Evolutionary conservation across 2,329 filamentous ascomycete genomes (phyloP).

Genomic region (Aspergillus fumigatus): DNA sequence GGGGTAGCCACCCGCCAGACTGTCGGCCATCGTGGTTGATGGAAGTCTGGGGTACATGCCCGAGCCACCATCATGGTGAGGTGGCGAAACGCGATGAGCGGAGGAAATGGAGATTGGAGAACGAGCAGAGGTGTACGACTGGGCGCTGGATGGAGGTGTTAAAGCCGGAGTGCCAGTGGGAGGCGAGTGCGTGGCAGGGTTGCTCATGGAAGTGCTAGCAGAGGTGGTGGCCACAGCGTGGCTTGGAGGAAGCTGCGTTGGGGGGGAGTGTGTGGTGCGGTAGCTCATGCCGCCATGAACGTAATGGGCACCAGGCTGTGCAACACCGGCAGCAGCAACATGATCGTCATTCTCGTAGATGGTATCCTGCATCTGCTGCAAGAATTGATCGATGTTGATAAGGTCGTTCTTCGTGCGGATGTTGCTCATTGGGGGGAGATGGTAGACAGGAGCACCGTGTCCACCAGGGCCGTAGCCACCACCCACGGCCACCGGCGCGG

Average conservation of each 20-base stretch:
- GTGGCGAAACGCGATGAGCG: slow-evolving; percentile 48
- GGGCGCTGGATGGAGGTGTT: slow-evolving; percentile 58
- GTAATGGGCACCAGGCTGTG: slow-evolving; percentile 68
- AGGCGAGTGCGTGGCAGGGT: slow-evolving; percentile 40
- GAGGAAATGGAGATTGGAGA: slow-evolving; percentile 55
- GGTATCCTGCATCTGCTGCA: slow-evolving; percentile 93
- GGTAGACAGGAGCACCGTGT: slow-evolving; percentile 72
- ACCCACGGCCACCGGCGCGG: slow-evolving; percentile 53
- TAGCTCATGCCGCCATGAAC: slow-evolving; percentile 49
- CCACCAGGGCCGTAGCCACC: slow-evolving; percentile 51
- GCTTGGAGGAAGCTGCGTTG: slow-evolving; percentile 38
- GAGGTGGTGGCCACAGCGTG: slow-evolving; percentile 38
- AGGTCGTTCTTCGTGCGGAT: slow-evolving; percentile 91
- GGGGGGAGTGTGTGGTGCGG: slow-evolving; percentile 56
- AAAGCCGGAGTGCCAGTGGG: slow-evolving; percentile 56
- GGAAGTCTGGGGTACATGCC: slow-evolving; percentile 62
- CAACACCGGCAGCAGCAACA: slow-evolving; percentile 71
- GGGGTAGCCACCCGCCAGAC: slow-evolving; percentile 48
- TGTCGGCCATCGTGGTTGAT: slow-evolving; percentile 55
- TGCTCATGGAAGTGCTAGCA: slow-evolving; percentile 36
- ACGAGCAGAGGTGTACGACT: slow-evolving; percentile 60
- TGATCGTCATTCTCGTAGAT: slow-evolving; percentile 90
- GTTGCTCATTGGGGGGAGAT: slow-evolving; percentile 79
- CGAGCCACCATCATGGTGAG: slow-evolving; percentile 41
- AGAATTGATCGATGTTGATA: slow-evolving; percentile 86